Percentiles rank a stretch among this genome's conserved stretches.
Evolutionary conservation across 1,284 basidiomycete genomes (phyloP).

Genomic region (Stereum hirsutum): DNA sequence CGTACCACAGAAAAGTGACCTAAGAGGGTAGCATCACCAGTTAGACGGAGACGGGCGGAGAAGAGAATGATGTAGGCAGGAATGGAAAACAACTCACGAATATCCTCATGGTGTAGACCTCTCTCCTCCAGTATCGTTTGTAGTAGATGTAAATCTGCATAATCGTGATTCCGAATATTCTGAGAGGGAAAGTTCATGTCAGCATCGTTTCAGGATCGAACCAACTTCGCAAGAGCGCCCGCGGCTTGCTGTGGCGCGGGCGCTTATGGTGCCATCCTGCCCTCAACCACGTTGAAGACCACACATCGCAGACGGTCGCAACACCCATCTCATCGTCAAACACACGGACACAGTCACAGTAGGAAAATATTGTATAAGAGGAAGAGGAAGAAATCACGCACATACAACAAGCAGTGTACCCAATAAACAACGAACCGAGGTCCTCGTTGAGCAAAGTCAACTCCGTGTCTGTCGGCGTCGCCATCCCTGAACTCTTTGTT

Average conservation of each 20-base stretch:
- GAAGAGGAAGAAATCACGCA: not conserved
- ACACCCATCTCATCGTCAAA: too few species aligned
- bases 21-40: not conserved
- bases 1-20: not conserved
- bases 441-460: too few species aligned
- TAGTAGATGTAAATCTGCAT: not conserved
- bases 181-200: not conserved
- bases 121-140: not conserved
- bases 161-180: not conserved
- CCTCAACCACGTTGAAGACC: too few species aligned
- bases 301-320: not conserved
- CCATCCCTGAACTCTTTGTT: too few species aligned
- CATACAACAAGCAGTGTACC: not conserved
- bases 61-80: not conserved
- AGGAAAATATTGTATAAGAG: too few species aligned
- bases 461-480: not conserved
- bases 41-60: not conserved
- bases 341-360: too few species aligned
- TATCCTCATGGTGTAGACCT: not conserved
- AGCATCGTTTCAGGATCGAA: too few species aligned
- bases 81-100: not conserved
- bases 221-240: too few species aligned
- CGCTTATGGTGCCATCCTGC: too few species aligned
- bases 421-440: not conserved
- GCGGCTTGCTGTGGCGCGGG: too few species aligned